These are phyloP conservation scores for Endoconidiophora polonica DNA, from an alignment of 2,329 filamentous ascomycete genomes.

Conservation along the genomic window DNA sequence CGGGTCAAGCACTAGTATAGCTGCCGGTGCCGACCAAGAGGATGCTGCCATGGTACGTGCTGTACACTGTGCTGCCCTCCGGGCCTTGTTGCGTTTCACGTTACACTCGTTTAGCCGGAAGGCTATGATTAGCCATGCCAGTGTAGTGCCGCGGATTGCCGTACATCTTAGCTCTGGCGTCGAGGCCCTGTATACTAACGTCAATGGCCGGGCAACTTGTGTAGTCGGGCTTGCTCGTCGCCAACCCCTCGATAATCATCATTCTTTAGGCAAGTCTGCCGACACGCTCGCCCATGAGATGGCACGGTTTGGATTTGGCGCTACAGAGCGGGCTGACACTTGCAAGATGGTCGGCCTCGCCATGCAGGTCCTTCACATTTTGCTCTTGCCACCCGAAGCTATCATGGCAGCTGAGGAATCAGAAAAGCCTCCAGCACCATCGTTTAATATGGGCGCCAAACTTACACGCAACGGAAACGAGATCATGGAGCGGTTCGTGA, in stretches of 20 bases:
- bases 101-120: constrained; percentile 43
- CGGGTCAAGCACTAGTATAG: constrained; percentile 26
- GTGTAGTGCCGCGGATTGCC: constrained; percentile 58
- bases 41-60: constrained; percentile 24
- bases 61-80: constrained; percentile 30
- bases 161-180: constrained; percentile 47
- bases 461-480: constrained; percentile 26
- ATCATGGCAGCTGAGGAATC: neutral
- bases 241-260: too few relatives aligned
- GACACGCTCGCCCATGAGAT: neutral
- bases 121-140: constrained; percentile 51
- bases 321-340: neutral
- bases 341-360: constrained; percentile 15
- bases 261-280: too few relatives aligned
- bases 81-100: constrained; percentile 43
- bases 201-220: neutral
- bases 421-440: constrained; percentile 11
- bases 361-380: constrained; percentile 12
- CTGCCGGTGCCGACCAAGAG: constrained; percentile 21
- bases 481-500: constrained; percentile 64
- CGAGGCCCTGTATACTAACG: constrained; percentile 50
- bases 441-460: constrained; percentile 2
- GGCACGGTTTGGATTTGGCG: constrained; percentile 18
- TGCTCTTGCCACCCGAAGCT: neutral
- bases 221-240: neutral